These are phyloP conservation scores for Beauveria sp. DNA, from an alignment of 2,329 filamentous ascomycete species.

Conservation along the genomic window DNA sequence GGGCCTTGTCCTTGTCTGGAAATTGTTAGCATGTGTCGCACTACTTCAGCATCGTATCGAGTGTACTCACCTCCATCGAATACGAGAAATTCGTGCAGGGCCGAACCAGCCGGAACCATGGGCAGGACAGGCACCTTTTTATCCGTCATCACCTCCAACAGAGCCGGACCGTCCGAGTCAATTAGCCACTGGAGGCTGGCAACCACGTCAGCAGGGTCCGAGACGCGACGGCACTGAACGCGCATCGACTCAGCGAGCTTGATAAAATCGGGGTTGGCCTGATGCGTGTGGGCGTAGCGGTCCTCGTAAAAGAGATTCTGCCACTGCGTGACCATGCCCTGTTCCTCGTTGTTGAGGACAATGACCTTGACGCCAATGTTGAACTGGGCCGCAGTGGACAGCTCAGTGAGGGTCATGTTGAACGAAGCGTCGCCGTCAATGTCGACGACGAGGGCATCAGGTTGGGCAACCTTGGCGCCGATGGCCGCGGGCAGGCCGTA, in stretches of 20 bases:
- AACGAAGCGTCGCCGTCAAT: conserved; percentile 99
- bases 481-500: conserved; percentile 92
- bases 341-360: conserved; percentile 91
- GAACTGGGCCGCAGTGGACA: conserved; percentile 89
- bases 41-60: conserved; percentile 24
- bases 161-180: conserved; percentile 78
- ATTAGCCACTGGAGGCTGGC: conserved; percentile 83
- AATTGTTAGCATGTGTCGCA: neutral
- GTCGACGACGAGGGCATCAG: conserved; percentile 80
- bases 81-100: conserved; percentile 78
- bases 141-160: conserved; percentile 88
- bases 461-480: conserved; percentile 76
- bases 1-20: conserved; percentile 58
- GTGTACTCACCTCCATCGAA: conserved; percentile 25
- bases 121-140: conserved; percentile 91
- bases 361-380: conserved; percentile 95
- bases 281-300: conserved; percentile 79
- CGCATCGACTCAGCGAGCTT: conserved; percentile 90
- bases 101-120: conserved; percentile 87
- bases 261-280: conserved; percentile 85
- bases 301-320: conserved; percentile 92
- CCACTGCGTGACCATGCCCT: conserved; percentile 96
- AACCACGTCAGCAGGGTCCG: conserved; percentile 68
- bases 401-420: conserved; percentile 95
- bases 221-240: conserved; percentile 64